phyloP scores from a whole-genome alignment of 2,329 filamentous ascomycete genomes.

The Fusarium heterosporum region DNA sequence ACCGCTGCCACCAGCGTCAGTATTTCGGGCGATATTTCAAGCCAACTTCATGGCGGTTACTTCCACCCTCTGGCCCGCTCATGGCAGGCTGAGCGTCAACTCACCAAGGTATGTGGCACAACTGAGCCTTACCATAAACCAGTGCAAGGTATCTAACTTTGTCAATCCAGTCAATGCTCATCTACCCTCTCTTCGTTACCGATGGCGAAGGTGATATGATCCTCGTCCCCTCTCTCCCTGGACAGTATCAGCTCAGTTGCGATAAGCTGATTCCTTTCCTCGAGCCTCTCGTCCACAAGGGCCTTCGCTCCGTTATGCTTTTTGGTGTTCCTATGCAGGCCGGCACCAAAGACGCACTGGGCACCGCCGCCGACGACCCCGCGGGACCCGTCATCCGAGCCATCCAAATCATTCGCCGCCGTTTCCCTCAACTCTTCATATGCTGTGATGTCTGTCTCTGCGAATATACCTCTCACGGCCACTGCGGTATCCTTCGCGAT shows the following conservation, averaged over 20 bases:
- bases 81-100: slow-evolving; percentile 86
- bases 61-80: slow-evolving; percentile 81
- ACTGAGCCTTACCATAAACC: not conserved
- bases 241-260: slow-evolving; percentile 87
- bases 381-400: slow-evolving; percentile 89
- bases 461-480: slow-evolving; percentile 98
- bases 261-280: slow-evolving; percentile 89
- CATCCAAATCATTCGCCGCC: slow-evolving; percentile 84
- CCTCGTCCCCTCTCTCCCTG: slow-evolving; percentile 88
- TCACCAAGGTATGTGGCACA: slow-evolving; percentile 76
- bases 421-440: slow-evolving; percentile 92
- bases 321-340: slow-evolving; percentile 91
- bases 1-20: slow-evolving; percentile 76
- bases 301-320: slow-evolving; percentile 90
- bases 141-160: slow-evolving; percentile 27
- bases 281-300: slow-evolving; percentile 87
- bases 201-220: slow-evolving; percentile 94
- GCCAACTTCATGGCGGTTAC: slow-evolving; percentile 86
- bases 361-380: slow-evolving; percentile 92
- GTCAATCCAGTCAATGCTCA: slow-evolving; percentile 85
- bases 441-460: slow-evolving; percentile 95
- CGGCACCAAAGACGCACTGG: slow-evolving; percentile 87
- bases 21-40: slow-evolving; percentile 80
- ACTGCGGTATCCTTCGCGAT: slow-evolving; percentile 94
- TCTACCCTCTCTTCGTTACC: slow-evolving; percentile 96